Conservation (phyloP, 2,329 filamentous ascomycete species). For the Lasiodiplodia sp. region DNA sequence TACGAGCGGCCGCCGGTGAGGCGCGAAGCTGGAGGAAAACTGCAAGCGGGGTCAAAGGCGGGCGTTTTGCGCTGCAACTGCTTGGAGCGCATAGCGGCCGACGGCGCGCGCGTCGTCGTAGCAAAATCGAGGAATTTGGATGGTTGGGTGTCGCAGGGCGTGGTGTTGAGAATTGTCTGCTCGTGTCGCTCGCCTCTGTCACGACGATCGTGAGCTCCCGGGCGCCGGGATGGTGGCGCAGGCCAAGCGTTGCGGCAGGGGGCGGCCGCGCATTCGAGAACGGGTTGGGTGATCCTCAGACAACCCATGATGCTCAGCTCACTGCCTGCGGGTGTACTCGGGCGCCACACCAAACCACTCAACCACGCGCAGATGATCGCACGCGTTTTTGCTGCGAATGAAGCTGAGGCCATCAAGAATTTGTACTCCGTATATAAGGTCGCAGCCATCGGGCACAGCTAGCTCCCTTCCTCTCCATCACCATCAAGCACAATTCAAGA, state of each 20-base stretch:
- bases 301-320: slow-evolving; percentile 27
- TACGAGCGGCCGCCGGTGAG: slow-evolving; percentile 20
- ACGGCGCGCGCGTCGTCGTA: background rate
- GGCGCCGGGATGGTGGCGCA: slow-evolving; percentile 24
- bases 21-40: background rate
- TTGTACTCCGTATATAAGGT: slow-evolving; percentile 2
- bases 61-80: slow-evolving; percentile 18
- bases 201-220: slow-evolving; percentile 23
- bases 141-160: background rate
- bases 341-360: background rate
- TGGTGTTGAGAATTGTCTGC: slow-evolving; percentile 19
- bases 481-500: background rate
- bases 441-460: background rate
- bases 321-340: slow-evolving; percentile 16
- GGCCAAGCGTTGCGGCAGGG: background rate
- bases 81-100: slow-evolving; percentile 20
- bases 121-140: slow-evolving; percentile 4
- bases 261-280: background rate
- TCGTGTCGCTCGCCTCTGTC: slow-evolving; percentile 2
- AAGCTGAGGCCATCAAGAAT: slow-evolving; percentile 2
- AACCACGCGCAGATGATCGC: slow-evolving; percentile 23
- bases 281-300: slow-evolving; percentile 28
- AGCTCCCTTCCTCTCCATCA: slow-evolving; percentile 14
- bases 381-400: background rate
- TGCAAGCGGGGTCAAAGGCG: slow-evolving; percentile 17